phyloP scores from a whole-genome alignment of 345 rosid genomes.

The Bruguiera gymnorhiza region DNA sequence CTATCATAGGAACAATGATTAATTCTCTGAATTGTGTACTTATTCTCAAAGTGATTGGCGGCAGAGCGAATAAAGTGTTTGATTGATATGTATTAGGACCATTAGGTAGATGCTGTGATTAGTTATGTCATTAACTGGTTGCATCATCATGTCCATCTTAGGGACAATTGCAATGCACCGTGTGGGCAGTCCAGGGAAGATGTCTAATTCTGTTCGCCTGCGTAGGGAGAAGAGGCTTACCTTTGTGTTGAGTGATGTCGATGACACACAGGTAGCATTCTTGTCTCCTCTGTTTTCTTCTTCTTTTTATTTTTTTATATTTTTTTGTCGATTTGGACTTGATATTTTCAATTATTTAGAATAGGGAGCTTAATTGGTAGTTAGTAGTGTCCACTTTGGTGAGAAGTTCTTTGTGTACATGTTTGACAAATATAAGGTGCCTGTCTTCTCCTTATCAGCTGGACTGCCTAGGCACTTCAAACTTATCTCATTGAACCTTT shows the following conservation, averaged over 20 bases:
- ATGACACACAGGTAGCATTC: slow-evolving; percentile 59
- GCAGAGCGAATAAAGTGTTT: background rate
- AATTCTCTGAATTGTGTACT: too few species aligned
- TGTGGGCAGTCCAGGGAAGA: slow-evolving; percentile 97
- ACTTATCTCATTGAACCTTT: background rate
- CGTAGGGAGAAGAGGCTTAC: slow-evolving; percentile 98
- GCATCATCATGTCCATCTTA: slow-evolving; percentile 13
- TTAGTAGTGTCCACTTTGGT: background rate
- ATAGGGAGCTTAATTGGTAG: background rate
- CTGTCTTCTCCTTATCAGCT: background rate
- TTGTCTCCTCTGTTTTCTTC: background rate
- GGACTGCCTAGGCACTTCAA: background rate
- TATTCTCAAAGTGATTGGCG: too few species aligned
- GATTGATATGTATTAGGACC: background rate
- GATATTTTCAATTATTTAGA: background rate
- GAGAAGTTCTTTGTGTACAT: background rate
- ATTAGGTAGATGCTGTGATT: background rate
- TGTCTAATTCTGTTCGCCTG: slow-evolving; percentile 69
- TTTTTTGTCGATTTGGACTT: background rate
- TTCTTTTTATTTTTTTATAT: background rate
- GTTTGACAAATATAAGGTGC: background rate
- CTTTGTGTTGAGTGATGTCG: slow-evolving; percentile 74
- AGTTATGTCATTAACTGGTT: background rate
- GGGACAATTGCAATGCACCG: slow-evolving; percentile 87
- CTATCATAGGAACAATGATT: too few species aligned